Base-by-base conservation (phyloP, 371 early-diverging fungal genomes). In the Apophysomyces sp. region DNA sequence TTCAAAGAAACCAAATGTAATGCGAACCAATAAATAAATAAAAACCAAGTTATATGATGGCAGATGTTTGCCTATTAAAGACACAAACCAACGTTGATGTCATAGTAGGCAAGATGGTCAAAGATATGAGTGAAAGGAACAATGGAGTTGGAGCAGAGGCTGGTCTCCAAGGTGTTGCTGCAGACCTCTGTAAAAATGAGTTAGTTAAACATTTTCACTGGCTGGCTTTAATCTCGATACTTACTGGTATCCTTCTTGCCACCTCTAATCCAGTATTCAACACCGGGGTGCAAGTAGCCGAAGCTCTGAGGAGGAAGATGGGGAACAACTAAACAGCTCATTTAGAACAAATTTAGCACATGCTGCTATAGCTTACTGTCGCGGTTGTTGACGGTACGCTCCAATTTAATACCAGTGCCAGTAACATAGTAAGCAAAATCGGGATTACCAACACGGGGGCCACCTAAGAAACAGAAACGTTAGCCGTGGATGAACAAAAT, bases 401-500 rank as follows among this genome's bases (percentile, higher is more conserved):
- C 37, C 26, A 61, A 29, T 15, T 60, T 52, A 13, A 72, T 51
- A 8, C 57, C 66, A 29, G 69, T 72, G 8, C 51, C 57, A 18
- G 58, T 61, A 30, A 68, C 66, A 34, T 68, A 72, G 7, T 65
- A 60, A 30, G 69, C 72, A 61, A 72, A 72, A 5, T 49, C 44
- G 3, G 57, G 57, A 27, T 72, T 68, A 26, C 72, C 72, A 34
- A 66, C 60, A 49, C 72, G 68, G 58, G 72, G 72, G 16, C 60
- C 54, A 11, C 68, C 65, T 65, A 18, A 37, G 34, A n/a, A 39
- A 8, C 18, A 26, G 44, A 37, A 21, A 26, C 1, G 13, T 60
- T 44, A 7, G n/a, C 24, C 13, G n/a, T 60, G 52, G 28, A 30
- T 32, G 11, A 52, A 21, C 18, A 21, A 44, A 44, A 44, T 51